Evolutionary conservation across 495 filamentous ascomycete species (phyloP), one percentile per base, ranked within the genome.

Genomic region (Tirmania nivea): DNA sequence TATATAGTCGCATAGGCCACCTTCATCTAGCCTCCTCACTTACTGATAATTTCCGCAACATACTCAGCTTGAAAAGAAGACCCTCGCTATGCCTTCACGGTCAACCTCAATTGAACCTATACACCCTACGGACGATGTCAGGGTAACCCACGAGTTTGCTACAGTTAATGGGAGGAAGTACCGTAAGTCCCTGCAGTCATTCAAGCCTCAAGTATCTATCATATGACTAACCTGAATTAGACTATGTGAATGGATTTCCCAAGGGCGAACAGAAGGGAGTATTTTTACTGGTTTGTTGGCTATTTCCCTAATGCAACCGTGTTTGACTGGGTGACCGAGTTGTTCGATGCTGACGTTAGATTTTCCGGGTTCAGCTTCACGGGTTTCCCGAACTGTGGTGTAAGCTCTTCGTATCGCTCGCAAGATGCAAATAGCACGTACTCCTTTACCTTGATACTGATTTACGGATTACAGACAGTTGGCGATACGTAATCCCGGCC

Each of bases 401-500:
- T 31, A 31, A 31, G 25, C 25, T 31, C 25, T 31, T 31, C 1
- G 7, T 31, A 31, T 31, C 3, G 0, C 25, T 31, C 25, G 25
- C 25, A 31, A n/a, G n/a, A n/a, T n/a, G n/a, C n/a, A n/a, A n/a
- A n/a, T n/a, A n/a, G n/a, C n/a, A n/a, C n/a, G n/a, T n/a, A n/a
- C n/a, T n/a, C n/a, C n/a, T n/a, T n/a, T n/a, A 0, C 25, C 1
- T 31, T 31, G 25, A 7, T 3, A 31, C 25, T 31, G 25, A 48
- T 52, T 21, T 51, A 16, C 39, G 17, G 8, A 19, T 52, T 34
- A 34, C 8, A 63, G 61, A 60, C 60, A 79, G 74, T 66, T 88
- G 86, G 85, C 77, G 86, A 52, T 78, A 80, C 67, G 83, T 92
- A 65, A 86, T 95, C 61, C 85, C 85, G 8, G 68, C 76, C 65